These are phyloP conservation scores for Aspergillus niger DNA, from an alignment of 2,329 filamentous ascomycete species.

Conservation along the genomic window DNA sequence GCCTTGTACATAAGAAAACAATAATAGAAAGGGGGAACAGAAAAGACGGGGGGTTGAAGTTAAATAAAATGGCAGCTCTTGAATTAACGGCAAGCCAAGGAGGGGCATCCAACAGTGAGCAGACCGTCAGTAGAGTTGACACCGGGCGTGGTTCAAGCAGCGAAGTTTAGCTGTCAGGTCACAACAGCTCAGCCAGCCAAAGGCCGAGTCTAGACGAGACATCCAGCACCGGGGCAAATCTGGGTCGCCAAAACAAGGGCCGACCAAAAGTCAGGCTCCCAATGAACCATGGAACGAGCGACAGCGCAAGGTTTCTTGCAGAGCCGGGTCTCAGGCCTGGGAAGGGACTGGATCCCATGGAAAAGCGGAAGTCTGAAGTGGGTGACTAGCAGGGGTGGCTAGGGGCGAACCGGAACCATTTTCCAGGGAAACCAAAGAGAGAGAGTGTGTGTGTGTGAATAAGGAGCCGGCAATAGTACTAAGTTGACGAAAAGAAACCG, in stretches of 20 bases:
- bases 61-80: slow-evolving; percentile 1
- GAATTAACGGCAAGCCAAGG: neutral
- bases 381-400: neutral
- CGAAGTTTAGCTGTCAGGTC: slow-evolving; percentile 15
- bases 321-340: neutral
- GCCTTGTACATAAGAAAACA: neutral
- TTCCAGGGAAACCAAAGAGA: neutral
- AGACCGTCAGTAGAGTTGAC: neutral
- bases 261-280: slow-evolving; percentile 8
- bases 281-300: neutral
- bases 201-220: neutral
- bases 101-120: neutral
- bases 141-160: slow-evolving; percentile 2
- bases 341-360: neutral
- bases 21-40: neutral
- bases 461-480: neutral
- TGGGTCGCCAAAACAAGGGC: slow-evolving; percentile 12
- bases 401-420: neutral
- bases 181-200: slow-evolving; percentile 7
- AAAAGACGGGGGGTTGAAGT: neutral
- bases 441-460: neutral
- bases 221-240: slow-evolving; percentile 10
- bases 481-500: neutral
- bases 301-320: slow-evolving; percentile 6
- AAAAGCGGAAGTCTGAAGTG: neutral